Percentiles rank a stretch among this genome's conserved stretches.
Conservation (phyloP, 805 yeast genomes). For the Schwanniomyces polymorphus region DNA sequence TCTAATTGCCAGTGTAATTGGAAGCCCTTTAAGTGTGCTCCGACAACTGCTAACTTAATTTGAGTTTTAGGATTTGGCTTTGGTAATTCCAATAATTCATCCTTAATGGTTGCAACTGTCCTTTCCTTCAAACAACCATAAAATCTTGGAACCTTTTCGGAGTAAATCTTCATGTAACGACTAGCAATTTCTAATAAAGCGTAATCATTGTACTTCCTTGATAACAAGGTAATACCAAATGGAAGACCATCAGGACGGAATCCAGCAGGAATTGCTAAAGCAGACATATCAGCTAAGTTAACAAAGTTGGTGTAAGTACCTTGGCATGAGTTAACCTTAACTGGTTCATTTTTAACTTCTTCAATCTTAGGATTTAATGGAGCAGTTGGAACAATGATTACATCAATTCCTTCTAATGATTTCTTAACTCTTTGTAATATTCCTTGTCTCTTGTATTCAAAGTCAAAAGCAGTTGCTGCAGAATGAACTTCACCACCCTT, state of each 20-base stretch:
- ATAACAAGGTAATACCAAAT: conserved; percentile 83
- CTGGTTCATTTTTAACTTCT: conserved; percentile 70
- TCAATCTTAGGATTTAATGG: conserved; percentile 86
- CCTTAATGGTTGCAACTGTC: conserved; percentile 33
- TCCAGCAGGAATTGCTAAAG: conserved; percentile 88
- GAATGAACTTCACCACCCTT: conserved; percentile 72
- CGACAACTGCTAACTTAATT: conserved; percentile 87
- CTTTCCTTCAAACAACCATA: conserved; percentile 53
- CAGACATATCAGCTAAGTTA: conserved; percentile 90
- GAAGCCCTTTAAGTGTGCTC: conserved; percentile 89
- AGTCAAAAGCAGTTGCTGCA: conserved; percentile 83
- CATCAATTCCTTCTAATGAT: conserved; percentile 63
- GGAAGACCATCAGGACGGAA: conserved; percentile 85
- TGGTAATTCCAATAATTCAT: conserved; percentile 52
- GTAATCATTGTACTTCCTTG: conserved; percentile 80
- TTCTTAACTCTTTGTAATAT: conserved; percentile 65
- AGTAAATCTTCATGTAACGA: conserved; percentile 55
- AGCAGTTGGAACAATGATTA: conserved; percentile 86
- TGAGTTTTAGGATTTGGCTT: conserved; percentile 37
- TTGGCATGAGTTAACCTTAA: conserved; percentile 80
- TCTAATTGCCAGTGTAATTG: conserved; percentile 93
- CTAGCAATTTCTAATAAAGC: conserved; percentile 85
- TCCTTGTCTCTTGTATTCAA: conserved; percentile 83
- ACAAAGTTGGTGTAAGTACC: conserved; percentile 99
- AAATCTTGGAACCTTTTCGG: conserved; percentile 47